phyloP scores from a whole-genome alignment of 2,329 filamentous ascomycete genomes.

The Davidsoniella australis region DNA sequence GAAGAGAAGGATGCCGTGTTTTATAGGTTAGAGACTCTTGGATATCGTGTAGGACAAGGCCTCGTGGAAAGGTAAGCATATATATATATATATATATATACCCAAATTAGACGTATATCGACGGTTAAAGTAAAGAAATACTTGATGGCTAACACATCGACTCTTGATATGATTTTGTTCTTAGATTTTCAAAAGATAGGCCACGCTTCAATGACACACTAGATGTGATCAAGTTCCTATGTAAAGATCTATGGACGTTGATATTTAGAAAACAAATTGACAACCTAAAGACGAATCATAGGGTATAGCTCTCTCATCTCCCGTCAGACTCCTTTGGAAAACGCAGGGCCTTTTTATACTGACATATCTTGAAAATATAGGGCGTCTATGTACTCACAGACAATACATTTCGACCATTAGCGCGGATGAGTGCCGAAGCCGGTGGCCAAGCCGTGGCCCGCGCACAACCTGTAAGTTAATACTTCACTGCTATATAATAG shows the following conservation, averaged over 20 bases:
- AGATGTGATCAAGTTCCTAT: conserved; percentile 94
- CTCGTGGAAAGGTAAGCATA: conserved; percentile 61
- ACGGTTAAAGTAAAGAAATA: not conserved
- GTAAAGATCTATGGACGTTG: conserved; percentile 93
- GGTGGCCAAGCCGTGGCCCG: conserved; percentile 54
- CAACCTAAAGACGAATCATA: conserved; percentile 95
- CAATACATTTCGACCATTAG: conserved; percentile 74
- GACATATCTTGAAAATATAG: conserved; percentile 22
- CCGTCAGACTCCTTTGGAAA: not conserved
- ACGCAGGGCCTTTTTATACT: not conserved
- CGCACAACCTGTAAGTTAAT: conserved; percentile 56
- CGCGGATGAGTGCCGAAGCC: conserved; percentile 71
- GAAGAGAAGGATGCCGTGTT: conserved; percentile 74
- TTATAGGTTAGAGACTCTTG: conserved; percentile 64
- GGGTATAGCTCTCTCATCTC: conserved; percentile 36
- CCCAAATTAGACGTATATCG: not conserved
- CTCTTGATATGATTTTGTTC: conserved; percentile 16
- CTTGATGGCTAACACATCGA: not conserved
- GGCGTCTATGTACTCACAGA: conserved; percentile 95
- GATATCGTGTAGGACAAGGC: conserved; percentile 84
- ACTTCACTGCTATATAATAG: conserved; percentile 6
- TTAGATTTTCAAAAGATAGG: conserved; percentile 62
- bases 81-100: too few relatives aligned
- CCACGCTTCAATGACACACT: conserved; percentile 83
- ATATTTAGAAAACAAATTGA: conserved; percentile 95